Evolutionary conservation across 495 filamentous ascomycete genomes (phyloP).

Genomic region (Podospora appendiculata): DNA sequence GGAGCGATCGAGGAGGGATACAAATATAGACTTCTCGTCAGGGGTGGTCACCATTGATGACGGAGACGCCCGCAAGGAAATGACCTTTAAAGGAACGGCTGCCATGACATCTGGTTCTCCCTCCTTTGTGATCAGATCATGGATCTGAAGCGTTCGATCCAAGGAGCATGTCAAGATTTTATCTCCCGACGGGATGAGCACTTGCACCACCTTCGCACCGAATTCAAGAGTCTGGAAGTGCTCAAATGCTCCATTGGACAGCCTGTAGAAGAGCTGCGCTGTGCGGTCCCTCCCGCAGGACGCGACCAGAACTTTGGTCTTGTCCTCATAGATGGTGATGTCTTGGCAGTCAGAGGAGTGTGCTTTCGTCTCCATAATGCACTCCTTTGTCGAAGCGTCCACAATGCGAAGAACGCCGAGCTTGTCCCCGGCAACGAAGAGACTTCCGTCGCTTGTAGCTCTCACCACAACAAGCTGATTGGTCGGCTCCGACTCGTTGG

Average conservation of each 20-base stretch:
- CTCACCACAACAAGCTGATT: slow-evolving; percentile 74
- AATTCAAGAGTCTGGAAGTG: slow-evolving; percentile 46
- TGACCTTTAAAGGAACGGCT: slow-evolving; percentile 64
- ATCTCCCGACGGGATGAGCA: slow-evolving; percentile 40
- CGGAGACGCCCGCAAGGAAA: slow-evolving; percentile 79
- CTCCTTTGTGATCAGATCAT: slow-evolving; percentile 68
- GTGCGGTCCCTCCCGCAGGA: slow-evolving; percentile 83
- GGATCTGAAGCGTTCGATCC: slow-evolving; percentile 75
- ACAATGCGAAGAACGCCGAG: slow-evolving; percentile 65
- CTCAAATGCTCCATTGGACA: slow-evolving; percentile 35
- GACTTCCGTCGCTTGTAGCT: slow-evolving; percentile 49
- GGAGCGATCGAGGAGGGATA: slow-evolving; percentile 78
- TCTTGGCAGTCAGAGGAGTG: slow-evolving; percentile 82
- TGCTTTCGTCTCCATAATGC: slow-evolving; percentile 63
- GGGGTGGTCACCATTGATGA: slow-evolving; percentile 67
- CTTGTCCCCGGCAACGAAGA: slow-evolving; percentile 77
- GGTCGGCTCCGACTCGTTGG: slow-evolving; percentile 45
- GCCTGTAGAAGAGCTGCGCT: slow-evolving; percentile 72
- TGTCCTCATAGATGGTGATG: slow-evolving; percentile 57
- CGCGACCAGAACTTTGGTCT: slow-evolving; percentile 54
- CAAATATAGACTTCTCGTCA: slow-evolving; percentile 53
- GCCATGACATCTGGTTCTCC: slow-evolving; percentile 60
- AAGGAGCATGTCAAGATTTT: slow-evolving; percentile 78
- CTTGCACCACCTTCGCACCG: slow-evolving; percentile 38
- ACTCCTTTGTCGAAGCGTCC: slow-evolving; percentile 41